These are phyloP conservation scores for Talaromyces sp. DNA, from an alignment of 2,329 filamentous ascomycete genomes.

Conservation along the genomic window DNA sequence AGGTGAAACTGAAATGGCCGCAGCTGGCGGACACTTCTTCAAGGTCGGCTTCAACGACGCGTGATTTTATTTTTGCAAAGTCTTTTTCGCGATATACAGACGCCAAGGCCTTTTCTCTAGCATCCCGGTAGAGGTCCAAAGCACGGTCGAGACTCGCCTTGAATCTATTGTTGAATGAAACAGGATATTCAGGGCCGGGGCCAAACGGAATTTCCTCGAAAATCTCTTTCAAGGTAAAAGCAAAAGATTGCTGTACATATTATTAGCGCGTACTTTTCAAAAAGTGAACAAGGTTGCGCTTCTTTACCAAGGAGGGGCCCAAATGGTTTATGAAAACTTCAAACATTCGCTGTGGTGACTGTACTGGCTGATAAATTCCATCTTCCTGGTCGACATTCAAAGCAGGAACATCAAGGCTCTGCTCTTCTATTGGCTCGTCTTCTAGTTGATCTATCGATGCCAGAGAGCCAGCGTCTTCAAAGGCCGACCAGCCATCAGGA, in stretches of 20 bases:
- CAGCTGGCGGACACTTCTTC: constrained; percentile 98
- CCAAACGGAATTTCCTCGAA: constrained; percentile 83
- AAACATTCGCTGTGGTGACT: constrained; percentile 73
- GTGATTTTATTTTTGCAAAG: constrained; percentile 60
- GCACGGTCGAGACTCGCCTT: constrained; percentile 75
- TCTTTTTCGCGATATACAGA: constrained; percentile 77
- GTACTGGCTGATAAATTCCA: constrained; percentile 5
- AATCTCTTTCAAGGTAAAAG: constrained; percentile 82
- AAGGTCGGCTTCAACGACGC: constrained; percentile 82
- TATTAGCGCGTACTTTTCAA: constrained; percentile 3
- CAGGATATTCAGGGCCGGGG: constrained; percentile 58
- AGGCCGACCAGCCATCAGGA: constrained; percentile 26
- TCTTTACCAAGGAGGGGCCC: constrained; percentile 73
- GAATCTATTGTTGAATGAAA: constrained; percentile 74
- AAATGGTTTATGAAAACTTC: constrained; percentile 81
- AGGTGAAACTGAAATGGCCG: constrained; percentile 89
- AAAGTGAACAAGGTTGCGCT: background rate
- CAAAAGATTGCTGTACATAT: constrained; percentile 66
- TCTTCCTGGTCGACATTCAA: constrained; percentile 8
- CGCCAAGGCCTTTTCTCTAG: constrained; percentile 69
- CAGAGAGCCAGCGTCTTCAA: constrained; percentile 45
- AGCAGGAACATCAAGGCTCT: constrained; percentile 2
- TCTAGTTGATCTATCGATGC: constrained; percentile 58
- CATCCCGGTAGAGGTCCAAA: constrained; percentile 69
- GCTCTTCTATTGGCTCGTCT: constrained; percentile 46